These are phyloP conservation scores for Xylariaceae sp. DNA, from an alignment of 2,329 filamentous ascomycete species.

Conservation along the genomic window DNA sequence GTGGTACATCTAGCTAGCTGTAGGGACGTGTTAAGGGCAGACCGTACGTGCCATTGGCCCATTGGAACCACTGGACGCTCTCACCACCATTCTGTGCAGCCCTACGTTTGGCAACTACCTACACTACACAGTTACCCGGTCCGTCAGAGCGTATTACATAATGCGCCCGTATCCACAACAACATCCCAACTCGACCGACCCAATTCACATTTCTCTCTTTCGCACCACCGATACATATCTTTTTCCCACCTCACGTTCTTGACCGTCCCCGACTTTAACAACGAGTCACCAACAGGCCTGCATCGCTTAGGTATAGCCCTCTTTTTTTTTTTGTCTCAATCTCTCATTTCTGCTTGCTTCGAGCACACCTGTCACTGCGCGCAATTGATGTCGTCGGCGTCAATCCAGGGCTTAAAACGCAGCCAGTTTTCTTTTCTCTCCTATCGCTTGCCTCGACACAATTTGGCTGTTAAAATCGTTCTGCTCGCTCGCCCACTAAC, in stretches of 20 bases:
- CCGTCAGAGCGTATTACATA: no score
- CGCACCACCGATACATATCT: neutral
- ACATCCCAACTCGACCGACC: neutral
- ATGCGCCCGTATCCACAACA: neutral
- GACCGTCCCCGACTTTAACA: neutral
- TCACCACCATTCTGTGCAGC: neutral
- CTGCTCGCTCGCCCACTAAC: neutral
- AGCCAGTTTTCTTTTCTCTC: neutral
- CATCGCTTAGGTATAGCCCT: slow-evolving; percentile 1
- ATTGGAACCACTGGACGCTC: neutral
- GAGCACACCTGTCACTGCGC: neutral
- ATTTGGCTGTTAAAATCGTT: slow-evolving; percentile 10
- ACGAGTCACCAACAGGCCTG: slow-evolving; percentile 1
- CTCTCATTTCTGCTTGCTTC: no score
- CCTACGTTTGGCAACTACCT: neutral
- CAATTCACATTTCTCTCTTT: slow-evolving; percentile 8
- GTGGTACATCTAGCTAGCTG: no score
- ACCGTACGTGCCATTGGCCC: no score
- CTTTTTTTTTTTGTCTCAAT: neutral
- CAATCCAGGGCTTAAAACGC: neutral
- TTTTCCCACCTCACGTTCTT: neutral
- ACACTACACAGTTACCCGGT: no score
- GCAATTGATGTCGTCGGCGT: slow-evolving; percentile 1
- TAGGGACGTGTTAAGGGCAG: no score
- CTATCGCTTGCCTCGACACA: slow-evolving; percentile 3